A percentile compares a stretch with the other conserved stretches of the same genome.
These are phyloP conservation scores for Theileria luwenshuni DNA, from an alignment of 169 alveolate species.

Conservation along the genomic window DNA sequence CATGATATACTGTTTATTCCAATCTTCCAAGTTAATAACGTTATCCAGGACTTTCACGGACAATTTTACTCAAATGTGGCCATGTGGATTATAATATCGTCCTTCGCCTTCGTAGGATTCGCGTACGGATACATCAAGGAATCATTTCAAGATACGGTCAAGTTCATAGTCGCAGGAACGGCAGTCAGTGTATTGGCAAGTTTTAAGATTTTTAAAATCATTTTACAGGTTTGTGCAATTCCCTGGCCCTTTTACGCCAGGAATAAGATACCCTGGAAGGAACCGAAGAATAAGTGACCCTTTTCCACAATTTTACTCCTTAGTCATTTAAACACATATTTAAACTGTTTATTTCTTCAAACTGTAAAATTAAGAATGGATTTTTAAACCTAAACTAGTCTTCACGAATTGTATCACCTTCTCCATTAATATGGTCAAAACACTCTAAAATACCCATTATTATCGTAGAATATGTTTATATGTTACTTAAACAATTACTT, in stretches of 20 bases:
- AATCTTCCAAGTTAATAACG: background rate
- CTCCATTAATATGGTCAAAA: no score
- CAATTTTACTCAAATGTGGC: conserved; percentile 30
- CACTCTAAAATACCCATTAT: no score
- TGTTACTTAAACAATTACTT: no score
- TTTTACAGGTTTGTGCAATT: conserved; percentile 48
- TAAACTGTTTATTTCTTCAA: no score
- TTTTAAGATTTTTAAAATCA: conserved; percentile 1
- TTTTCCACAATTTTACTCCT: background rate
- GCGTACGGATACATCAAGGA: conserved; percentile 34
- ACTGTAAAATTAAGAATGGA: no score
- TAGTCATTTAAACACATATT: background rate
- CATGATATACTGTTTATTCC: no score
- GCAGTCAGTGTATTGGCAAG: conserved; percentile 28
- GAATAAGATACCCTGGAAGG: conserved; percentile 45
- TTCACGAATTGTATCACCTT: no score
- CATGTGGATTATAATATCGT: conserved; percentile 10
- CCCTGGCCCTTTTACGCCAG: conserved; percentile 60
- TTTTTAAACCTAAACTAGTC: no score
- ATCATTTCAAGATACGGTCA: conserved; percentile 33
- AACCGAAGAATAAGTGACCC: conserved; percentile 2
- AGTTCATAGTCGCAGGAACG: conserved; percentile 17
- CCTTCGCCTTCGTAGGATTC: conserved; percentile 44
- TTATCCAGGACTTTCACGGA: conserved; percentile 67
- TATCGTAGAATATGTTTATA: no score